phyloP scores from a whole-genome alignment of 140 eudicot genomes.

The Cichorium intybus region DNA sequence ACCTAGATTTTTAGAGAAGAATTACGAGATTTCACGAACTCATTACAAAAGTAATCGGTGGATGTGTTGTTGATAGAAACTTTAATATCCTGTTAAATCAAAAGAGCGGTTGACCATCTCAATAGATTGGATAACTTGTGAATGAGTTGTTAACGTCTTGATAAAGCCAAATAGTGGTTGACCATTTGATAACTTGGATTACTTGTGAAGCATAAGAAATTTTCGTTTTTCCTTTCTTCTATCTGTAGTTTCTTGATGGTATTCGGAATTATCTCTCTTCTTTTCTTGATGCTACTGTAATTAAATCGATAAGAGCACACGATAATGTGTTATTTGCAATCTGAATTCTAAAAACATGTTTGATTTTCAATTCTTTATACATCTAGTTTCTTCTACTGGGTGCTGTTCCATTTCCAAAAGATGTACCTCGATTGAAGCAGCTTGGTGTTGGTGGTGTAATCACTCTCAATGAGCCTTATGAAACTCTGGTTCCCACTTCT shows the following conservation, averaged over 20 bases:
- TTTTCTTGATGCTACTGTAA: background rate
- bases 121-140: background rate
- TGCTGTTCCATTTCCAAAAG: conserved; percentile 86
- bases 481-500: conserved; percentile 74
- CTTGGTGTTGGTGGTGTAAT: conserved; percentile 92
- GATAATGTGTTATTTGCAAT: background rate
- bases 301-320: background rate
- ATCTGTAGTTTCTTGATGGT: no score
- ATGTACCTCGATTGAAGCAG: conserved; percentile 69
- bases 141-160: background rate
- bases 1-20: no score
- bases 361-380: conserved; percentile 12
- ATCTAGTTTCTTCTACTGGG: conserved; percentile 70
- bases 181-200: background rate
- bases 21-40: background rate
- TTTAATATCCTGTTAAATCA: background rate
- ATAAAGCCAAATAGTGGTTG: conserved; percentile 4
- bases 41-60: no score
- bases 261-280: background rate
- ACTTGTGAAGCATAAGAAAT: background rate
- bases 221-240: no score
- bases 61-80: background rate
- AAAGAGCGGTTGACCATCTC: conserved; percentile 2
- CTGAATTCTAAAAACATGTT: conserved; percentile 3
- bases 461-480: conserved; percentile 83